Evolutionary conservation across 345 rosid genomes (phyloP).

Genomic region (Citrus glauca): DNA sequence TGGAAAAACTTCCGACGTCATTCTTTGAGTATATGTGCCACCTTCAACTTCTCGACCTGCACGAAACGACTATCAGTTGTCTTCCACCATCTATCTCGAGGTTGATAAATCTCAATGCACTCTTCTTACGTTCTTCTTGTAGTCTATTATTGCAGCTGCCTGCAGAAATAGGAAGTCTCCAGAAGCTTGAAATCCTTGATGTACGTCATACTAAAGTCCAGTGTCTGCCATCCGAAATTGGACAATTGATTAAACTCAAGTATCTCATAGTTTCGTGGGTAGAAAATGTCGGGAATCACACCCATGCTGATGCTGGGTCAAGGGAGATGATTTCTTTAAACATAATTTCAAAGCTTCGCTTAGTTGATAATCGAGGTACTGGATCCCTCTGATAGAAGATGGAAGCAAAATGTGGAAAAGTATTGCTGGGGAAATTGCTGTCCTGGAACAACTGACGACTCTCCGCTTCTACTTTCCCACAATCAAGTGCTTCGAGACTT

Average conservation of each 20-base stretch:
- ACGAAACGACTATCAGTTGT: neutral
- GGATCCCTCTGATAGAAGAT: neutral
- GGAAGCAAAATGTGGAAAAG: neutral
- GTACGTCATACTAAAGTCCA: conserved; percentile 9
- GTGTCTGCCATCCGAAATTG: conserved; percentile 11
- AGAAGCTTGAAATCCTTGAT: conserved; percentile 20
- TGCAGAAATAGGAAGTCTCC: neutral
- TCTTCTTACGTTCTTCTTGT: conserved; percentile 17
- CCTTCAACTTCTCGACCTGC: conserved; percentile 23
- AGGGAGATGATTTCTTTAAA: neutral
- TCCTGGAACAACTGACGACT: conserved; percentile 3
- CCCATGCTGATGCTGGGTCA: neutral
- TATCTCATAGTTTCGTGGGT: conserved; percentile 20
- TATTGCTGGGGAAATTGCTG: conserved; percentile 1
- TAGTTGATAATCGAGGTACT: conserved; percentile 14
- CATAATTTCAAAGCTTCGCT: conserved; percentile 7
- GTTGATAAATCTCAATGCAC: conserved; percentile 14
- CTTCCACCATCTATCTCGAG: conserved; percentile 17
- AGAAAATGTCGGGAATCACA: neutral
- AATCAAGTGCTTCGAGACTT: neutral
- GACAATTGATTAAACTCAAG: conserved; percentile 13
- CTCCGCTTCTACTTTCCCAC: conserved; percentile 22
- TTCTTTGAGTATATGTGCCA: conserved; percentile 8
- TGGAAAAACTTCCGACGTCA: neutral
- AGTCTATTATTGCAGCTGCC: conserved; percentile 2